Evolutionary conservation across 2,329 filamentous ascomycete genomes (phyloP).

Genomic region (Talaromyces amestolkiae): DNA sequence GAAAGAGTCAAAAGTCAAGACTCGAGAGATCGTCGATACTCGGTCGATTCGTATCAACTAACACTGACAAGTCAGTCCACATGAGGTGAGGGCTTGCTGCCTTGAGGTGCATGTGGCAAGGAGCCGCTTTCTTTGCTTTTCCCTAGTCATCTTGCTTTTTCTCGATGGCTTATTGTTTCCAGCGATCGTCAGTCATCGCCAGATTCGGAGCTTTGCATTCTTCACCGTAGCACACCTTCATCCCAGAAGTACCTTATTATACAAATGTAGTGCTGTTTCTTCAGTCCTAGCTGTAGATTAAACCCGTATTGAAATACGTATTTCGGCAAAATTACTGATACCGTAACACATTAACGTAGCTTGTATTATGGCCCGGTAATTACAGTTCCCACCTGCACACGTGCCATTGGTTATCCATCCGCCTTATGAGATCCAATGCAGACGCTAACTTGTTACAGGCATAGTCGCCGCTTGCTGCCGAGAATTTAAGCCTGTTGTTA

Average conservation of each 20-base stretch:
- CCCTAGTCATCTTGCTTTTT: neutral
- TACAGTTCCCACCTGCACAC: neutral
- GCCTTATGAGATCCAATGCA: neutral
- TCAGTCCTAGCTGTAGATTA: neutral
- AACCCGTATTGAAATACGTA: neutral
- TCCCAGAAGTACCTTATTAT: neutral
- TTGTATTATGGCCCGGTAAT: neutral
- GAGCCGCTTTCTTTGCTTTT: neutral
- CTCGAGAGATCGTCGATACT: neutral
- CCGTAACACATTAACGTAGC: neutral
- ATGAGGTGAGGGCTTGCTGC: neutral
- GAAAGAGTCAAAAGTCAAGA: neutral
- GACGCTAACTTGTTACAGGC: slow-evolving; percentile 3
- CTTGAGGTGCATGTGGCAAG: neutral
- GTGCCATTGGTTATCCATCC: neutral
- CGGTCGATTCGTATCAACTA: neutral
- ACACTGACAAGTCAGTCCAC: neutral
- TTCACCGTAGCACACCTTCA: neutral
- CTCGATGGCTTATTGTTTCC: neutral
- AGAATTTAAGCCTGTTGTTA: neutral
- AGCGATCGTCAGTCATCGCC: neutral
- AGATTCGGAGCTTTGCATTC: neutral
- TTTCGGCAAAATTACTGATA: neutral
- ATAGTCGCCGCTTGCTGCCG: slow-evolving; percentile 12
- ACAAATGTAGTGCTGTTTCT: neutral